Conservation (phyloP, 129 eudicot genomes). For the Apium graveolens region DNA sequence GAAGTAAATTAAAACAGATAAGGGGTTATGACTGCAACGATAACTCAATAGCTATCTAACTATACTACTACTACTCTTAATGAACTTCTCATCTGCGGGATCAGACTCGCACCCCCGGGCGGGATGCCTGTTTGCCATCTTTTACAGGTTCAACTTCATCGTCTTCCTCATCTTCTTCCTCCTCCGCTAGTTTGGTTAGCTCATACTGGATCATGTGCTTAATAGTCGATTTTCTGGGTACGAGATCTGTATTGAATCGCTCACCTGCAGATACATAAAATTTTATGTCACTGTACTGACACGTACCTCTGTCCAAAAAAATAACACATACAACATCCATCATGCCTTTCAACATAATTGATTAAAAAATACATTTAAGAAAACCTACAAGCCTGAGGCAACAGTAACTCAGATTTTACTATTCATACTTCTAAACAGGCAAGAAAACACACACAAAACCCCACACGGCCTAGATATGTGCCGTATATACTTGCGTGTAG, state of each 20-base stretch:
- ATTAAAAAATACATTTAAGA: not conserved
- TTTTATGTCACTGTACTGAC: not conserved
- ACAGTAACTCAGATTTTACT: not conserved
- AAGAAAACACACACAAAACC: not conserved
- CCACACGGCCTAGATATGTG: not conserved
- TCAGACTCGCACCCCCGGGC: conserved; percentile 43
- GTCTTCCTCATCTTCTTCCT: conserved; percentile 64
- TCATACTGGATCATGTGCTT: conserved; percentile 94
- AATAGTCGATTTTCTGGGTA: conserved; percentile 64
- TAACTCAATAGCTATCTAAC: conserved; percentile 7
- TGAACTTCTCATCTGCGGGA: not conserved
- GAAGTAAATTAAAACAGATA: not conserved
- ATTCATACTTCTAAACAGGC: not conserved
- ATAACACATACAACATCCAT: too few species aligned
- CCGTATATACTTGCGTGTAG: not conserved
- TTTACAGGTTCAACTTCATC: conserved; percentile 47
- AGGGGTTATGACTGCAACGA: not conserved
- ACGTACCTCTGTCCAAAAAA: too few species aligned
- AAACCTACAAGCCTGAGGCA: not conserved
- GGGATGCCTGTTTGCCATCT: conserved; percentile 36
- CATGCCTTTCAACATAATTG: not conserved
- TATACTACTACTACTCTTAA: not conserved
- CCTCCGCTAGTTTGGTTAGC: conserved; percentile 93
- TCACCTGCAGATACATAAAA: conserved; percentile 35
- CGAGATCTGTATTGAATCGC: conserved; percentile 59